These are phyloP conservation scores for Lithospermum erythrorhizon DNA, from an alignment of 257 asterid genomes.

Conservation along the genomic window DNA sequence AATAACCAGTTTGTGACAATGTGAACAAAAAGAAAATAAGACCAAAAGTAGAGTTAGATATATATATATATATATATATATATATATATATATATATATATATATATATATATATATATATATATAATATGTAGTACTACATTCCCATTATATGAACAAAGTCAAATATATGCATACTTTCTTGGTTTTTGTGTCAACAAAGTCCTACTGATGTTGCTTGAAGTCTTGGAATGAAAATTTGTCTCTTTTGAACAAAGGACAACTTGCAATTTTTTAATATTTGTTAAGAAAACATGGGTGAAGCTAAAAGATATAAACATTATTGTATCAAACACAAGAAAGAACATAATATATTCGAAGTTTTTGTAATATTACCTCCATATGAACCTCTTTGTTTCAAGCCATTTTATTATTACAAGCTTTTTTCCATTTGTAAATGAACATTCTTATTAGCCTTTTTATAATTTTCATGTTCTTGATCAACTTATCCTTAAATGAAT, in stretches of 20 bases:
- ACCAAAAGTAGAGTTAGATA: too few species aligned
- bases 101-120: too few species aligned
- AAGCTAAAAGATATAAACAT: constrained; percentile 2
- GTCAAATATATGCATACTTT: too few species aligned
- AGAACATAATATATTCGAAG: neutral
- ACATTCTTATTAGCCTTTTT: constrained; percentile 4
- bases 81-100: too few species aligned
- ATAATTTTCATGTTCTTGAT: constrained; percentile 13
- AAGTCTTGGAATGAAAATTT: constrained; percentile 2
- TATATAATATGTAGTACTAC: too few species aligned
- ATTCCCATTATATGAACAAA: too few species aligned
- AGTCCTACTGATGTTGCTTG: constrained; percentile 3
- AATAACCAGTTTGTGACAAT: too few species aligned
- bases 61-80: too few species aligned
- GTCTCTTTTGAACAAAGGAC: neutral
- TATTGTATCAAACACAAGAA: neutral
- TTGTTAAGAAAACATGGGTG: neutral
- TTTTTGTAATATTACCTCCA: constrained; percentile 2
- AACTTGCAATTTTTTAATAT: neutral
- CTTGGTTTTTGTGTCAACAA: neutral
- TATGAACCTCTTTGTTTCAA: constrained; percentile 3
- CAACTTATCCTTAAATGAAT: constrained; percentile 7
- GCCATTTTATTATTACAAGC: neutral
- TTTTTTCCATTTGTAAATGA: constrained; percentile 4
- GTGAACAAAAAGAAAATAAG: too few species aligned